Evolutionary conservation across 1,284 basidiomycete species (phyloP), one percentile per base, ranked within the genome.

Genomic region (Fomes fomentarius): DNA sequence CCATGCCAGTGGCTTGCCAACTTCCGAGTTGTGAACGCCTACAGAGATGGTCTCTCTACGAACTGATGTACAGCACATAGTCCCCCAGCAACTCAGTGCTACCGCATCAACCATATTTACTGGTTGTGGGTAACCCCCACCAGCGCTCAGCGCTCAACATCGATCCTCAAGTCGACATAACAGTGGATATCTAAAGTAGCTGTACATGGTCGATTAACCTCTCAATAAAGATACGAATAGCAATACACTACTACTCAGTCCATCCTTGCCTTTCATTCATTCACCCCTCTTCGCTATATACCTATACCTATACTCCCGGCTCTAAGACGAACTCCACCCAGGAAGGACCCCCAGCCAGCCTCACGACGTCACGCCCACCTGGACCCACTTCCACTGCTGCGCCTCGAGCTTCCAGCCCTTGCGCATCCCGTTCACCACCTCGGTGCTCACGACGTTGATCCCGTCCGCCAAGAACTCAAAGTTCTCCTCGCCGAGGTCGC

Each of bases 391-490:
- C 65, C 65, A 66, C 54, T 57, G 59, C 60, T 49, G 50, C 52
- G 60, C 65, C 56, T 64, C 61, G 12, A 66, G 55, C 52, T 49
- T 62, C 57, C 61, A 66, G 24, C 65, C 65, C 51, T 55, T 60
- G 43, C 61, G 55, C 57, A 56, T 60, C 33, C 64, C 64, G 54
- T 63, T 57, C 49, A 50, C 56, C 22, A 56, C 55, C 49, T 66
- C 61, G 43, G 33, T 52, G 52, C 58, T 61, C 44, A 66, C 38
- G 31, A 66, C 45, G 41, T 52, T 44, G 38, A 70, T 55, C 47
- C 68, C 69, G 33, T 66, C 68, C 39, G 52, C 38, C 22, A 57
- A 52, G 53, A 70, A 70, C 44, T 66, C 66, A 37, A 70, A 60
- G 53, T 66, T 65, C 49, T 66, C 59, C 47, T 58, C 56, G 44